A percentile compares a stretch with the other conserved stretches of the same genome.
phyloP scores from a whole-genome alignment of 306 rosid genomes.

The Quercus variabilis region DNA sequence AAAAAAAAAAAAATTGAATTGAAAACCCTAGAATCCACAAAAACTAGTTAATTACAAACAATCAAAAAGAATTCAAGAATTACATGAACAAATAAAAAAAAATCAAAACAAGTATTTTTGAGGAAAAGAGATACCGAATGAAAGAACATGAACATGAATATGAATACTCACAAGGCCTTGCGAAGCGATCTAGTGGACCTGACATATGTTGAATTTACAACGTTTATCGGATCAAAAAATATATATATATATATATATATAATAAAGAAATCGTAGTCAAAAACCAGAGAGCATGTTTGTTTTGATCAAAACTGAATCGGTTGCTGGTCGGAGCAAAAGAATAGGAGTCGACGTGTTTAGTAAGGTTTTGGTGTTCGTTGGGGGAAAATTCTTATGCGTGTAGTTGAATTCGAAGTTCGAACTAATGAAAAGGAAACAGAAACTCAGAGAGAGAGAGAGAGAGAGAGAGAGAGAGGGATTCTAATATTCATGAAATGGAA shows the following conservation, averaged over 20 bases:
- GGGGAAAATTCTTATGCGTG: no score
- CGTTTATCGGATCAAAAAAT: background rate
- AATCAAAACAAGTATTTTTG: background rate
- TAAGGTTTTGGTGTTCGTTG: no score
- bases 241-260: constrained; percentile 11
- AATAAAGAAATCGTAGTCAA: background rate
- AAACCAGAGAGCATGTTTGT: background rate
- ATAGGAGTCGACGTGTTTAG: background rate
- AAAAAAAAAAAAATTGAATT: background rate
- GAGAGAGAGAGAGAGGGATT: no score
- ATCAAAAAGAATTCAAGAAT: background rate
- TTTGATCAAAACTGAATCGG: background rate
- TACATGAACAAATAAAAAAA: background rate
- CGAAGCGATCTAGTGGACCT: constrained; percentile 80
- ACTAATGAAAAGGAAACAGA: no score
- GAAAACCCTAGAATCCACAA: background rate
- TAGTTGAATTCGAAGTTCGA: no score
- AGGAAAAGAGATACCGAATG: background rate
- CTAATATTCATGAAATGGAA: no score
- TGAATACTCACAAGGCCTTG: constrained; percentile 73
- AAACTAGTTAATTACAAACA: background rate
- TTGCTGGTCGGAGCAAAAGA: background rate
- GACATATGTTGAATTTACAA: constrained; percentile 56
- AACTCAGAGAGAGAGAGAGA: no score
- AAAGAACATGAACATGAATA: background rate